Conservation (phyloP, 192 early-diverging fungal species). For the Phycomyces nitens region DNA sequence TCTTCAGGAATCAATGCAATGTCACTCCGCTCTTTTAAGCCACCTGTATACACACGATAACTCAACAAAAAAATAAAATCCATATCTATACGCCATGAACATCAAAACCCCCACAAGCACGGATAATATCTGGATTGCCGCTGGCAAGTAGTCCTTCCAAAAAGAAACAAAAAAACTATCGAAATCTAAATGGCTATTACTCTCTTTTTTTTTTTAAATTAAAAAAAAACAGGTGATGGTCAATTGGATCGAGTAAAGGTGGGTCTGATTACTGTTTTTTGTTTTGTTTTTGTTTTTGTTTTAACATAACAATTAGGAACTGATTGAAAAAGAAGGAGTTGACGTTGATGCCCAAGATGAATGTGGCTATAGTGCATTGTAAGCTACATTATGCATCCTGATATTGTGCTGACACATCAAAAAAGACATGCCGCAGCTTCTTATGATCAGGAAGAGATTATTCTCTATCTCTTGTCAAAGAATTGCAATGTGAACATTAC, state of each 20-base stretch:
- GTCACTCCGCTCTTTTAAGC: too few species aligned
- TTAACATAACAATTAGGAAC: constrained; percentile 20
- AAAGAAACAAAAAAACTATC: neutral
- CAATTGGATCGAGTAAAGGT: constrained; percentile 56
- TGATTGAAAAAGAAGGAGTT: constrained; percentile 47
- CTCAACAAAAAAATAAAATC: too few species aligned
- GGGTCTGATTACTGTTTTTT: neutral
- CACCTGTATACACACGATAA: too few species aligned
- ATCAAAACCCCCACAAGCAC: neutral
- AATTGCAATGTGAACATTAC: constrained; percentile 66
- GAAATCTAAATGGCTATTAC: neutral
- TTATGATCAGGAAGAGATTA: constrained; percentile 62
- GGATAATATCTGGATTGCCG: constrained; percentile 68
- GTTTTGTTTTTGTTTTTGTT: constrained; percentile 3
- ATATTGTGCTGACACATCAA: neutral
- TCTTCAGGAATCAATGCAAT: too few species aligned
- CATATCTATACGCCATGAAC: too few species aligned
- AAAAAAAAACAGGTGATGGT: constrained; percentile 47
- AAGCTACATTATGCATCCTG: constrained; percentile 18
- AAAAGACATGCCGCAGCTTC: constrained; percentile 66
- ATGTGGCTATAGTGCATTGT: constrained; percentile 79
- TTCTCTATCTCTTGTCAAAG: constrained; percentile 61
- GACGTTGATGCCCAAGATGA: constrained; percentile 67
- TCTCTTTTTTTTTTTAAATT: neutral
- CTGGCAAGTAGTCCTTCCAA: constrained; percentile 24